Evolutionary conservation across 164 flowering plant species (phyloP).

Genomic region (Aristolochia californica): DNA sequence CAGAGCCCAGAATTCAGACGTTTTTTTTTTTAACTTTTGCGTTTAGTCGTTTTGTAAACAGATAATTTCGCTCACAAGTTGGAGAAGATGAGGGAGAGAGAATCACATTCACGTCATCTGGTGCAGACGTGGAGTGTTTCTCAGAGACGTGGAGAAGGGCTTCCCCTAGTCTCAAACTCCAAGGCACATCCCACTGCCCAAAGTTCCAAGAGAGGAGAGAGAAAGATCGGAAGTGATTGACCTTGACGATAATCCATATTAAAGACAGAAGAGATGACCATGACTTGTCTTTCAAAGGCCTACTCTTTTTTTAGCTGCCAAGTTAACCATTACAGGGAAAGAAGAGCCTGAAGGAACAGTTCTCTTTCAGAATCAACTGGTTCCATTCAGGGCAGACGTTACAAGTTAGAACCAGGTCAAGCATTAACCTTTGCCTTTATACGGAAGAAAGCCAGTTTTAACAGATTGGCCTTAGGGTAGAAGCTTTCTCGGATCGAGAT

Average conservation of each 20-base stretch:
- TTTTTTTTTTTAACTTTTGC: too few relatives aligned
- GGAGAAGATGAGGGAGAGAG: too few relatives aligned
- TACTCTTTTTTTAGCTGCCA: not conserved
- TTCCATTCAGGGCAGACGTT: too few relatives aligned
- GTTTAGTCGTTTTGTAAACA: too few relatives aligned
- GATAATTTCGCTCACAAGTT: too few relatives aligned
- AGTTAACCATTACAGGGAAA: too few relatives aligned
- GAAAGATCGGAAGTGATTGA: not conserved
- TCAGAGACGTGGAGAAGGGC: not conserved
- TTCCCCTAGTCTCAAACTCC: slow-evolving; percentile 2
- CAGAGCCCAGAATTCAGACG: too few relatives aligned
- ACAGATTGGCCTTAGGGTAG: too few relatives aligned
- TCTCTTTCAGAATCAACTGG: too few relatives aligned
- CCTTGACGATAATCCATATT: not conserved
- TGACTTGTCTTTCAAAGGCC: not conserved
- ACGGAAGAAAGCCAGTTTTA: too few relatives aligned
- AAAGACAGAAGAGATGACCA: not conserved
- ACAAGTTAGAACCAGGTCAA: not conserved
- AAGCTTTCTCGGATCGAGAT: too few relatives aligned
- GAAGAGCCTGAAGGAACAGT: too few relatives aligned
- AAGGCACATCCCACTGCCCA: slow-evolving; percentile 1
- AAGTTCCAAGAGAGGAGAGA: not conserved
- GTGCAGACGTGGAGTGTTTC: not conserved
- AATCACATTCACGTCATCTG: not conserved
- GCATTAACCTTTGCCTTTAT: not conserved